Percentiles rank a stretch among this genome's conserved stretches.
Evolutionary conservation across 257 asterid genomes (phyloP).

Genomic region (Apocynum venetum): DNA sequence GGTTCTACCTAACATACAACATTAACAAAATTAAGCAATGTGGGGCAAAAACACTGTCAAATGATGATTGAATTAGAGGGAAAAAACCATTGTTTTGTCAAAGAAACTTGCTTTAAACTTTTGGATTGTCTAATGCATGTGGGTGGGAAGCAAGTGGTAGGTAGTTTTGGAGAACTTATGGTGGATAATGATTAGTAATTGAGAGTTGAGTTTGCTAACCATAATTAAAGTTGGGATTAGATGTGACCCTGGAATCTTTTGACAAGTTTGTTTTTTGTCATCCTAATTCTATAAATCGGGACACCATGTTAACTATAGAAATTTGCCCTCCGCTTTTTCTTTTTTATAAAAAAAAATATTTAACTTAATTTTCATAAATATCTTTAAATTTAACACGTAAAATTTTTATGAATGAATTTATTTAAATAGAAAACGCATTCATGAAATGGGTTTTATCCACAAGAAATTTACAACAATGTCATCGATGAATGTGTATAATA

Average conservation of each 20-base stretch:
- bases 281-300: not conserved
- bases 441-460: too few species aligned
- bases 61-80: slow-evolving; percentile 34
- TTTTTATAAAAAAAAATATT: too few species aligned
- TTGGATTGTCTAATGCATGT: slow-evolving; percentile 33
- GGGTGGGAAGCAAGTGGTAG: slow-evolving; percentile 34
- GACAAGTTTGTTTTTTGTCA: not conserved
- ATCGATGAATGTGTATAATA: too few species aligned
- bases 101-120: slow-evolving; percentile 29
- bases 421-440: too few species aligned
- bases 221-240: slow-evolving; percentile 19
- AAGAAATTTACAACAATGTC: too few species aligned
- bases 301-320: too few species aligned
- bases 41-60: slow-evolving; percentile 22
- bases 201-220: slow-evolving; percentile 11
- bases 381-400: too few species aligned
- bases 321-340: too few species aligned
- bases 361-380: too few species aligned
- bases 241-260: slow-evolving; percentile 19
- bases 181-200: slow-evolving; percentile 16
- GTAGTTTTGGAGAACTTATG: slow-evolving; percentile 20
- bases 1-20: slow-evolving; percentile 20
- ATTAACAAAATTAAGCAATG: slow-evolving; percentile 17
- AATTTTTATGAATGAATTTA: too few species aligned
- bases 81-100: slow-evolving; percentile 21